Base-by-base conservation (phyloP, 2,329 filamentous ascomycete species). In the Stachybotrys echinatus region DNA sequence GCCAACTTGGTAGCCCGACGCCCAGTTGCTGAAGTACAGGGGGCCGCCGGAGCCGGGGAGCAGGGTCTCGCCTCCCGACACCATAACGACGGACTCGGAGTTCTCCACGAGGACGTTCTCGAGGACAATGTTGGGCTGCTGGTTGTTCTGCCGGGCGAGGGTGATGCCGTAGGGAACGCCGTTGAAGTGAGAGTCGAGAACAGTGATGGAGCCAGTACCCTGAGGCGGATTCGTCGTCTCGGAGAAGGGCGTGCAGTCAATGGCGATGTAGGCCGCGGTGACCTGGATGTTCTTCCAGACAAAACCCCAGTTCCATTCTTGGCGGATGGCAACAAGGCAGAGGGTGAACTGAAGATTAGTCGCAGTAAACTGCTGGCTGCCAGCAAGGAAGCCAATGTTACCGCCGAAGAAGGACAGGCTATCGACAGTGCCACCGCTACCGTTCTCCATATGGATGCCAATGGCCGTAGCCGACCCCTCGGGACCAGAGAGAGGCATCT, bases 291-390 rank as follows among this genome's bases (percentile, higher is more conserved):
- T 79, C 47, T 81, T 45, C 65, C 84, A 77, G 23, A 74, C 79
- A 76, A 80, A 86, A 2, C 76, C 74, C 83, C 83, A 87, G 65
- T 84, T 80, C 83, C 84, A 87, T 65, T 83, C 82, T 74, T 84
- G 78, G 64, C 74, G 82, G 37, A 86, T 76, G 21, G 80, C 83
- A 10, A 81, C 85, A 51, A 80, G 71, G 64, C 80, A 84, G 51
- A 71, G 68, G 50, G 81, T 81, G 68, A 87, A 87, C 6, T 73
- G 79, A 54, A 85, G 56, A 59, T 85, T 84, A 27, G 80, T 74
- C 5, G 79, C 81, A 12, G 82, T 84, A 61, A 84, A 84, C 59
- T 88, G 85, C 66, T 88, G 84, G 52, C 77, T 84, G 23, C 84
- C 84, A 51, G 84, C 61, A 83, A 50, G 50, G 22, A 50, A 77